Base-by-base conservation (phyloP, 73 alveolate genomes). In the Breviolum minutum region DNA sequence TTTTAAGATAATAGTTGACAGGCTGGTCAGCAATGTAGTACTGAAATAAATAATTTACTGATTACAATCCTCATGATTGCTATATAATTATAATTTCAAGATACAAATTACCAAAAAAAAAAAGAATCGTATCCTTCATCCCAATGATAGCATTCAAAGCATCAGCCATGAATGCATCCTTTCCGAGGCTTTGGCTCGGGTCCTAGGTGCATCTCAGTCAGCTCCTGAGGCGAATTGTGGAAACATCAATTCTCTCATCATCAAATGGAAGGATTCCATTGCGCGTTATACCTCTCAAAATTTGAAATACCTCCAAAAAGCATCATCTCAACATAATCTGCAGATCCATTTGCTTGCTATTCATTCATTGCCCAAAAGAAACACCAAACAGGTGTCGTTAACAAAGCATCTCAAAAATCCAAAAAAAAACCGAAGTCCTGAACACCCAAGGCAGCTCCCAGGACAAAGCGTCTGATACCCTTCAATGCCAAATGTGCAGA, bases 401-500 rank as follows among this genome's bases (percentile, higher is more conserved):
- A n/a, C 88, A 10, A 40, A 40, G 3, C 0, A 40, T 3, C 3
- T 40, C 3, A 40, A 40, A 40, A 0, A 40, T 40, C 54, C 54
- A 0, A 40, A 3, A 0, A 40, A 3, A 14, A 71, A 0, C 61
- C 88, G n/a, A 19, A 48, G 80, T 91, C 97, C 97, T 91, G 97
- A 10, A 94, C 99, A 8, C 99, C 99, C 70, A 94, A 73, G n/a
- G 99, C 90, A 8, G 93, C 81, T 8, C 99, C 99, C 66, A 94
- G 24, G 54, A 94, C 83, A 26, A 77, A 81, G 32, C 99, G 99
- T 60, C 83, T 70, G 48, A 94, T 94, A 69, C 99, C 99, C 69
- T 94, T 94, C 62, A 29, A 63, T 32, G 99, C 99, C 64, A 94
- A 82, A 20, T 94, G 99, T 54, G 99, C 99, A n/a, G 99, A 94